Percentiles rank a stretch among this genome's conserved stretches.
These are phyloP conservation scores for Cyclostephanos tholiformis DNA, from an alignment of 108 stramenopile genomes.

Conservation along the genomic window DNA sequence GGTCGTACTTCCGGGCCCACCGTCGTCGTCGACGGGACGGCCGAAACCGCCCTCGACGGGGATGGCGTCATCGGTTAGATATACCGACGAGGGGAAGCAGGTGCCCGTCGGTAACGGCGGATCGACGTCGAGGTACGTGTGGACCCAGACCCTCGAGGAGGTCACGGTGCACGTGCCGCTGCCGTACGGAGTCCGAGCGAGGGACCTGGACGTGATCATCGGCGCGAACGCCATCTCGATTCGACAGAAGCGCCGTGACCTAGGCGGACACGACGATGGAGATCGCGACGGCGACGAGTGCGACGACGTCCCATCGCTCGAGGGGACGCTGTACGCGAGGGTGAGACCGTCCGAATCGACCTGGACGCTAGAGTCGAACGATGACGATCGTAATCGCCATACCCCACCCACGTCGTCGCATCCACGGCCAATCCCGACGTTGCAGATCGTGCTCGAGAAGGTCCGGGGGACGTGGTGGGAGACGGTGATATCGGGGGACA, in stretches of 20 bases:
- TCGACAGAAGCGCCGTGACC: conserved; percentile 31
- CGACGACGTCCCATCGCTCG: conserved; percentile 39
- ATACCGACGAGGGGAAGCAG: conserved; percentile 83
- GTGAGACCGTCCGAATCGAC: conserved; percentile 73
- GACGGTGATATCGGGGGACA: conserved; percentile 69
- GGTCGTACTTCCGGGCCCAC: not conserved
- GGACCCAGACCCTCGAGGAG: conserved; percentile 90
- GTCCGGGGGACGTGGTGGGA: conserved; percentile 76
- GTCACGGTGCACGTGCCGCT: conserved; percentile 70
- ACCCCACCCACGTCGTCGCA: not conserved
- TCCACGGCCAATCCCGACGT: conserved; percentile 15
- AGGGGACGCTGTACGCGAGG: conserved; percentile 60
- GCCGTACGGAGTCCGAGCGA: conserved; percentile 60
- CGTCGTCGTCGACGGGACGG: conserved; percentile 11
- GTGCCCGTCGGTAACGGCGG: conserved; percentile 90
- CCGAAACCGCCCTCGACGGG: conserved; percentile 16
- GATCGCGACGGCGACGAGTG: not conserved
- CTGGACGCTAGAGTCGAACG: conserved; percentile 76
- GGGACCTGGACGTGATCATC: conserved; percentile 73
- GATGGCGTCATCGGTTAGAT: conserved; percentile 41
- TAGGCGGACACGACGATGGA: conserved; percentile 7
- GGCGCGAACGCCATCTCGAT: conserved; percentile 58
- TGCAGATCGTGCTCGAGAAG: conserved; percentile 69
- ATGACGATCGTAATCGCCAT: conserved; percentile 26
- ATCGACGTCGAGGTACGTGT: conserved; percentile 74